These are phyloP conservation scores for Vittaforma corneae DNA, from an alignment of 371 early-diverging fungal genomes.

Conservation along the genomic window DNA sequence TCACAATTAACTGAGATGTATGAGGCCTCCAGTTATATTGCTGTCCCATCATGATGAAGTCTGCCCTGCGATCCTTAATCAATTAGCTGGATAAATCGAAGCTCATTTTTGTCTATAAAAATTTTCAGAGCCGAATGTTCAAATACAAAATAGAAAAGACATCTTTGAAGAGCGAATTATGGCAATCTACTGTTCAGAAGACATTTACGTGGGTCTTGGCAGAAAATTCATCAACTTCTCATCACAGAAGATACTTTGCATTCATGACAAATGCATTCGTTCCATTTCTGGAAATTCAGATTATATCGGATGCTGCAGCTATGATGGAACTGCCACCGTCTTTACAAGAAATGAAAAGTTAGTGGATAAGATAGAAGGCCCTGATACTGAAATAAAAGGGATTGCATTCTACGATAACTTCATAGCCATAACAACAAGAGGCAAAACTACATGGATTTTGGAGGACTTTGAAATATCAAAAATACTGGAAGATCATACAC, in stretches of 20 bases:
- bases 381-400: conserved; percentile 56
- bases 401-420: conserved; percentile 21
- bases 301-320: conserved; percentile 23
- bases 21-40: too few relatives aligned
- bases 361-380: conserved; percentile 52
- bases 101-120: not conserved
- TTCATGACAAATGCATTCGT: conserved; percentile 25
- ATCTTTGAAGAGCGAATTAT: conserved; percentile 2
- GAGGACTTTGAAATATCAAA: conserved; percentile 41
- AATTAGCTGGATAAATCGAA: not conserved
- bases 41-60: too few relatives aligned
- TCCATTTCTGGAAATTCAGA: conserved; percentile 12
- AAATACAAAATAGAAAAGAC: not conserved
- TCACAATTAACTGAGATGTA: too few relatives aligned
- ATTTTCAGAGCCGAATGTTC: not conserved
- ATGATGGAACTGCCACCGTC: conserved; percentile 40
- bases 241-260: conserved; percentile 15
- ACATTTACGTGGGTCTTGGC: conserved; percentile 3
- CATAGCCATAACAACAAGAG: conserved; percentile 47
- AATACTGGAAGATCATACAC: conserved; percentile 54
- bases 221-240: conserved; percentile 5
- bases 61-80: too few relatives aligned
- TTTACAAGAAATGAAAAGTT: conserved; percentile 15
- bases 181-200: not conserved
- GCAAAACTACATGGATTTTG: conserved; percentile 50